phyloP scores from a whole-genome alignment of 2,329 filamentous ascomycete species.

The Basipetospora chlamydospora region DNA sequence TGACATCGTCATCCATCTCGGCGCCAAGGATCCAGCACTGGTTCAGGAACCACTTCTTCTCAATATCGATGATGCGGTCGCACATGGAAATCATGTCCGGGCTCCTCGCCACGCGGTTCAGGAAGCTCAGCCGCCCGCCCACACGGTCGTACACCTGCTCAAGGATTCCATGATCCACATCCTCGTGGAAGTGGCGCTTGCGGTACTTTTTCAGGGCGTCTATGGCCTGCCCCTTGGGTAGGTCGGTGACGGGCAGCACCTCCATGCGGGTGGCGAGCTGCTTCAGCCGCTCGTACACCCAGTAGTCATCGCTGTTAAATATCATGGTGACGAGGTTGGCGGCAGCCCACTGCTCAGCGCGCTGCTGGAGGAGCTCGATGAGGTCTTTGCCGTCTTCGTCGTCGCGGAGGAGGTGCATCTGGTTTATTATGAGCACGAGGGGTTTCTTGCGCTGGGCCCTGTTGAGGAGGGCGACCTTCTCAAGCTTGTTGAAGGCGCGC shows the following conservation, averaged over 20 bases:
- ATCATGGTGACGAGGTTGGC: slow-evolving; percentile 81
- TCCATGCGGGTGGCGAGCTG: slow-evolving; percentile 90
- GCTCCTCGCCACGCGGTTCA: slow-evolving; percentile 83
- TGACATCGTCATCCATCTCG: slow-evolving; percentile 90
- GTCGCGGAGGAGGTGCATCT: slow-evolving; percentile 79
- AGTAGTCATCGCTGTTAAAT: slow-evolving; percentile 95
- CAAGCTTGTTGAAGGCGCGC: slow-evolving; percentile 90
- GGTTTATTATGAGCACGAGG: slow-evolving; percentile 87
- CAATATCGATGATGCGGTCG: slow-evolving; percentile 49
- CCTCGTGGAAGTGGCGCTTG: slow-evolving; percentile 58
- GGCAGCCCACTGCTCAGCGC: slow-evolving; percentile 92
- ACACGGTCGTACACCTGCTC: slow-evolving; percentile 74
- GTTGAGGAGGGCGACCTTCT: slow-evolving; percentile 76
- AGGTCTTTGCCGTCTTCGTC: slow-evolving; percentile 88
- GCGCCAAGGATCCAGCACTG: slow-evolving; percentile 60
- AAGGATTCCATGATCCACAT: slow-evolving; percentile 37
- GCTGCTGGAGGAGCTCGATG: slow-evolving; percentile 86
- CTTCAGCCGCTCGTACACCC: slow-evolving; percentile 93
- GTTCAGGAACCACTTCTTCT: slow-evolving; percentile 66
- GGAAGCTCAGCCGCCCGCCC: slow-evolving; percentile 74
- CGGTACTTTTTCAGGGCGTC: slow-evolving; percentile 67
- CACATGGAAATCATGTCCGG: slow-evolving; percentile 67
- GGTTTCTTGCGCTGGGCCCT: slow-evolving; percentile 49
- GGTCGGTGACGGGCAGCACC: slow-evolving; percentile 70
- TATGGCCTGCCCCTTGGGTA: slow-evolving; percentile 66